Base-by-base conservation (phyloP, 2,329 filamentous ascomycete species). In the Volutella citrinella region DNA sequence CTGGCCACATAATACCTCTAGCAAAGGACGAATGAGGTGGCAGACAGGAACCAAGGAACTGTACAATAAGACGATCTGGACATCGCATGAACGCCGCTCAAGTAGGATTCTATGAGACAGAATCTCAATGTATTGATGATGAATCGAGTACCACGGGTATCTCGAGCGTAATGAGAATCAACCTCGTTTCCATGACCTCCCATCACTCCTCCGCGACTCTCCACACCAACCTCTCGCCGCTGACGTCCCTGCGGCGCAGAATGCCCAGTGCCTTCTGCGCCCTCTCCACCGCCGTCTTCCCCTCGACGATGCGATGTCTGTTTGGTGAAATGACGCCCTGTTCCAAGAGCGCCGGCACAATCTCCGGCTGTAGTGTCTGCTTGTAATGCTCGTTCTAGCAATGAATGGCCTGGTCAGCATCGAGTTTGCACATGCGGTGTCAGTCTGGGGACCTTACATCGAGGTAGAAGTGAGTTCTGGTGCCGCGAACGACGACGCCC, bases 351-450 rank as follows among this genome's bases (percentile, higher is more conserved):
- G 62, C 47, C 3, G 72, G 72, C 49, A 81, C 67, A 32, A 80
- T 75, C 11, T 75, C 70, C 1, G 69, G 55, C 46, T 78, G 72
- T 21, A 78, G 54, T 30, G 74, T 67, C 28, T 76, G 57, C 39
- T 69, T 75, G 57, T 78, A 73, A 26, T 73, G 65, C 12, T 69
- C 60, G 41, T 81, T 78, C 70, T 80, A 23, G 27, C 1, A 9
- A 5, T n/a, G n/a, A n/a, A n/a, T n/a, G n/a, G n/a, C n/a, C n/a
- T n/a, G n/a, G n/a, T n/a, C n/a, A n/a, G n/a, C n/a, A n/a, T n/a
- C n/a, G 6, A 13, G 16, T 51, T 27, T 42, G 38, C 10, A 20
- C 18, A 48, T 23, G 42, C 14, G 12, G 15, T 5, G 13, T 5
- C 30, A 11, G 13, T 17, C 26, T 8, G n/a, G 8, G 11, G 2